These are phyloP conservation scores for Suillus subaureus DNA, from an alignment of 768 basidiomycete species.

Conservation along the genomic window DNA sequence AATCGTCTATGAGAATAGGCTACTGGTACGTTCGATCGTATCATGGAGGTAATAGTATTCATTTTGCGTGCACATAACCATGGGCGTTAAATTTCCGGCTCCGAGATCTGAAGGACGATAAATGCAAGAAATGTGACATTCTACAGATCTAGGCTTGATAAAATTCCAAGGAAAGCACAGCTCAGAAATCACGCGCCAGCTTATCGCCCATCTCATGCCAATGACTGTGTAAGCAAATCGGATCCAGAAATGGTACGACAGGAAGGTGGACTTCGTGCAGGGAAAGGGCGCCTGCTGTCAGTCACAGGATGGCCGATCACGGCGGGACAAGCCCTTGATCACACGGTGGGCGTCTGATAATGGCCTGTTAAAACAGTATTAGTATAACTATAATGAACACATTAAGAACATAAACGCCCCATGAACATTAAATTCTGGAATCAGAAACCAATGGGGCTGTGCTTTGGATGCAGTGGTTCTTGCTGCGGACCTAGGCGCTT, in stretches of 20 bases:
- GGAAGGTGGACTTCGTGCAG: not conserved
- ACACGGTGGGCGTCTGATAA: not conserved
- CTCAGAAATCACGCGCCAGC: not conserved
- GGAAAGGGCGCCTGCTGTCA: not conserved
- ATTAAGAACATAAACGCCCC: not conserved
- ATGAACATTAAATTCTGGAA: not conserved
- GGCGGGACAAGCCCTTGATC: not conserved
- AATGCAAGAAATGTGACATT: too few relatives aligned
- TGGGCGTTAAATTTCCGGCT: not conserved
- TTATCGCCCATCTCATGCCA: not conserved
- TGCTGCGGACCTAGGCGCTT: not conserved
- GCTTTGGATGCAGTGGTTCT: not conserved
- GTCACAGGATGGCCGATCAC: not conserved
- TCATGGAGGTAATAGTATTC: not conserved
- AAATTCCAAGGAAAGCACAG: not conserved
- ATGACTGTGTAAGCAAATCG: not conserved
- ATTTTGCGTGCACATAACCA: not conserved
- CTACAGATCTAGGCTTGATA: not conserved
- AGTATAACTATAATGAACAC: not conserved
- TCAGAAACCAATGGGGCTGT: not conserved
- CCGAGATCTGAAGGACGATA: too few relatives aligned
- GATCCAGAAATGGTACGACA: not conserved
- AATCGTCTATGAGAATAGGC: not conserved
- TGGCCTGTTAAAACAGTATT: not conserved
- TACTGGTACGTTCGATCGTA: not conserved